A percentile compares a stretch with the other conserved stretches of the same genome.
Evolutionary conservation across 2,329 filamentous ascomycete genomes (phyloP).

Genomic region (Cryphonectria japonica): DNA sequence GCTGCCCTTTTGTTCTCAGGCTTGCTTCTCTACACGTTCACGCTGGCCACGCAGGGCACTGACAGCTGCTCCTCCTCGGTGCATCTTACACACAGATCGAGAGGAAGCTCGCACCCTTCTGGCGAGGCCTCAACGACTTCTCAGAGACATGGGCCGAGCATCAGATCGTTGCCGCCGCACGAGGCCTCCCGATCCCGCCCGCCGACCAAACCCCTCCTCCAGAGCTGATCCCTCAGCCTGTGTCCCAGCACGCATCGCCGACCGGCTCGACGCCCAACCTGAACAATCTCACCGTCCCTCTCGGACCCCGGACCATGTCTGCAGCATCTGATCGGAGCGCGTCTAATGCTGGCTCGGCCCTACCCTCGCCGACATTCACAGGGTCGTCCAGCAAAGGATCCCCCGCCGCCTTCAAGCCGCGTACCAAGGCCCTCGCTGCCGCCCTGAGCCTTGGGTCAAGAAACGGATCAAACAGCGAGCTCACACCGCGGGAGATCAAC

Average conservation of each 20-base stretch:
- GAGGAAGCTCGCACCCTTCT: slow-evolving; percentile 89
- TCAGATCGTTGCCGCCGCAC: slow-evolving; percentile 89
- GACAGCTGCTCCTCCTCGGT: background rate
- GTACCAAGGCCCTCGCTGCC: slow-evolving; percentile 87
- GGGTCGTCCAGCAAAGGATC: slow-evolving; percentile 43
- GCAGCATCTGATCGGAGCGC: slow-evolving; percentile 72
- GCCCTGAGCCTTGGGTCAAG: slow-evolving; percentile 75
- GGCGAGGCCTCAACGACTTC: slow-evolving; percentile 90
- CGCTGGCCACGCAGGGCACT: background rate
- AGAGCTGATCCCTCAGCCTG: slow-evolving; percentile 54
- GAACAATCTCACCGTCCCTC: slow-evolving; percentile 77
- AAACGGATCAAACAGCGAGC: slow-evolving; percentile 72
- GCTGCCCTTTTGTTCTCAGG: background rate
- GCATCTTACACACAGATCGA: slow-evolving; percentile 69
- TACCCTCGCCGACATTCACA: slow-evolving; percentile 61
- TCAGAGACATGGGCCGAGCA: slow-evolving; percentile 89
- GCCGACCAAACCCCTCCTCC: slow-evolving; percentile 82
- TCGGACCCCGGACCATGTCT: slow-evolving; percentile 76
- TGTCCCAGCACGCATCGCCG: slow-evolving; percentile 49
- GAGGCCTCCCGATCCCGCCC: slow-evolving; percentile 80
- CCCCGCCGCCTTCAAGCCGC: slow-evolving; percentile 72
- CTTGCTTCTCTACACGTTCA: background rate
- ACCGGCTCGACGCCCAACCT: slow-evolving; percentile 63
- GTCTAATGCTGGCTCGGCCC: slow-evolving; percentile 64
- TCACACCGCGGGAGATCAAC: slow-evolving; percentile 76